Percentiles rank a stretch among this genome's conserved stretches.
Conservation (phyloP, 164 flowering plant genomes). For the Aristolochia californica region DNA sequence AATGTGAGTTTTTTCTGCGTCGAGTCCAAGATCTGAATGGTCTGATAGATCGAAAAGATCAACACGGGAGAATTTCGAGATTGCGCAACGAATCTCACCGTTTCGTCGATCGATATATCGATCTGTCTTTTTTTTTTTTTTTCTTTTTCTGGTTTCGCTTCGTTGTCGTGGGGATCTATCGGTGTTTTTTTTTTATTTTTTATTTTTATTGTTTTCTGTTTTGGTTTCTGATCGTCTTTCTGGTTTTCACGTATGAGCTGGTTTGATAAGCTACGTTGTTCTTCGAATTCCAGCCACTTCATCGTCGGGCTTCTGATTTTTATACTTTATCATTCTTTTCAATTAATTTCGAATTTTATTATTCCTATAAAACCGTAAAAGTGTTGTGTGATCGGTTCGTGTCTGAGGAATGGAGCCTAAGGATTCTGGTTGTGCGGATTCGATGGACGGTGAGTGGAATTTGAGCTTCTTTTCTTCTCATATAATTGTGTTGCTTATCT, state of each 20-base stretch:
- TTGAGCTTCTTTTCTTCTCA: not conserved
- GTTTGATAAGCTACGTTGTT: constrained; percentile 49
- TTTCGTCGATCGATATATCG: too few species aligned
- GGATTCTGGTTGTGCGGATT: constrained; percentile 6
- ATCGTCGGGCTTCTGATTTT: constrained; percentile 65
- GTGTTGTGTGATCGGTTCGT: not conserved
- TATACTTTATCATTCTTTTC: constrained; percentile 55
- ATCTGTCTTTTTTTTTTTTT: not conserved
- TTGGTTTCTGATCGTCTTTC: not conserved
- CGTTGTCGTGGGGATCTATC: not conserved
- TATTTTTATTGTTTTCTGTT: not conserved
- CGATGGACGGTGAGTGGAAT: constrained; percentile 14
- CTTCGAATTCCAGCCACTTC: constrained; percentile 62
- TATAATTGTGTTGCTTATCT: not conserved
- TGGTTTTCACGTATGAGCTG: constrained; percentile 39
- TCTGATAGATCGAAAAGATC: too few species aligned
- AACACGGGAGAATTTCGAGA: too few species aligned
- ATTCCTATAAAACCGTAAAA: constrained; percentile 53
- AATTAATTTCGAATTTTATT: constrained; percentile 46
- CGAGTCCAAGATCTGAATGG: too few species aligned
- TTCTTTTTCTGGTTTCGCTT: too few species aligned
- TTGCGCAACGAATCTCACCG: too few species aligned
- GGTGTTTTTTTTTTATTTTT: too few species aligned
- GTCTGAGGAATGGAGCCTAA: constrained; percentile 14
- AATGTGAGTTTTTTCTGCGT: too few species aligned